phyloP scores from a whole-genome alignment of 2,329 filamentous ascomycete species.

The Alternaria ventricosa region DNA sequence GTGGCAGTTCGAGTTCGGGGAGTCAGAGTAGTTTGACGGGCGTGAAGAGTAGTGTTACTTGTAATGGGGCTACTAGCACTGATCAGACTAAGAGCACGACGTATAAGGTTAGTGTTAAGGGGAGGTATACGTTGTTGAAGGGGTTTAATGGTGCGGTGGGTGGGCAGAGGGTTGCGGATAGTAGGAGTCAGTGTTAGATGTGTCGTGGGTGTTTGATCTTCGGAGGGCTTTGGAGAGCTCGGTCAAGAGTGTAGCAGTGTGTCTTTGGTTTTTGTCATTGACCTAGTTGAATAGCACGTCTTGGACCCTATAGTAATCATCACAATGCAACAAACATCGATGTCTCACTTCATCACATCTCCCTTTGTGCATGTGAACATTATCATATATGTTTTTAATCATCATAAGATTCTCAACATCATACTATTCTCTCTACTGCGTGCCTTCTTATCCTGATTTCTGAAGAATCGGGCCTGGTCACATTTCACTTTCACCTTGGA shows the following conservation, averaged over 20 bases:
- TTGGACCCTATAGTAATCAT: neutral
- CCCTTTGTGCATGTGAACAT: neutral
- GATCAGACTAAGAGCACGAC: neutral
- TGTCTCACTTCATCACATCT: neutral
- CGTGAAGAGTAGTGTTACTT: neutral
- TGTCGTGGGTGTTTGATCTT: fast-evolving
- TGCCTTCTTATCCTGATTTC: neutral
- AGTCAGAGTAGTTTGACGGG: neutral
- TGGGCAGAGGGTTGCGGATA: neutral
- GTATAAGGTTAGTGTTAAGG: neutral
- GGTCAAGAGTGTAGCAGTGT: neutral
- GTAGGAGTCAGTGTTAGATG: conserved; percentile 1
- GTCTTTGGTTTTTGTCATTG: fast-evolving
- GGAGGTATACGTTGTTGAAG: neutral
- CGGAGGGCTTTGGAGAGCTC: neutral
- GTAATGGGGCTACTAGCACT: neutral
- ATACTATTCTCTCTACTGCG: neutral
- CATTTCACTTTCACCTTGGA: neutral
- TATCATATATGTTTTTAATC: neutral
- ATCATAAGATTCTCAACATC: neutral
- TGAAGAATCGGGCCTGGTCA: fast-evolving
- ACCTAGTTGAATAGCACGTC: neutral
- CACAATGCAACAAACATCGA: neutral
- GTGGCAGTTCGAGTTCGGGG: neutral
- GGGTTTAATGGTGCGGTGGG: neutral